Conservation (phyloP, 202 grass and related monocot genomes). For the Setaria italica region DNA sequence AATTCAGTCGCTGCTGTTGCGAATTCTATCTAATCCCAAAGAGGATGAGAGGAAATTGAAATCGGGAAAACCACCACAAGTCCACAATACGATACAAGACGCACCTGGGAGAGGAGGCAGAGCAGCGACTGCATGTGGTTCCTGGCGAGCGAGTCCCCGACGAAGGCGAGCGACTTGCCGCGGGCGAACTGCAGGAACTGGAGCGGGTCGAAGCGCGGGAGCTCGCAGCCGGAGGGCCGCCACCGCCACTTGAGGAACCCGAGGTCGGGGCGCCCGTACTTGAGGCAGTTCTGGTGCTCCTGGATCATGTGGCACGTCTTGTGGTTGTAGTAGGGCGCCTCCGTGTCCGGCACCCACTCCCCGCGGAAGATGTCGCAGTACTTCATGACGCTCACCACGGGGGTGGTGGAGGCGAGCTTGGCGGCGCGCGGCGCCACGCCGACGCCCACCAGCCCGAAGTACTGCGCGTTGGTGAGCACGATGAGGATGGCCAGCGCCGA, state of each 20-base stretch:
- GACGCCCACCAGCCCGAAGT: conserved; percentile 59
- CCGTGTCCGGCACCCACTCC: conserved; percentile 68
- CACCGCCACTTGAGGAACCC: conserved; percentile 80
- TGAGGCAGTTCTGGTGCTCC: conserved; percentile 97
- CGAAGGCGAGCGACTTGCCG: conserved; percentile 69
- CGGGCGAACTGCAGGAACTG: conserved; percentile 74
- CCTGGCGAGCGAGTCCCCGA: conserved; percentile 70
- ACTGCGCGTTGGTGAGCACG: conserved; percentile 65
- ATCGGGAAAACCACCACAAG: no score
- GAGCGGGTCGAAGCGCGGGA: conserved; percentile 67
- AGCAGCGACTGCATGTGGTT: conserved; percentile 89
- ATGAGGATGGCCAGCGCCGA: conserved; percentile 70
- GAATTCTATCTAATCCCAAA: no score
- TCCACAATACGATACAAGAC: not conserved
- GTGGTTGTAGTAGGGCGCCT: conserved; percentile 78
- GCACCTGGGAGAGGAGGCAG: conserved; percentile 70
- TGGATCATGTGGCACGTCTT: conserved; percentile 76
- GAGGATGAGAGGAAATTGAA: no score
- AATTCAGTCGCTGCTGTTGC: not conserved
- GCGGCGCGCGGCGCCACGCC: conserved; percentile 53
- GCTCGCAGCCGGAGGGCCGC: conserved; percentile 65
- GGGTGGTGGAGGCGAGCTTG: conserved; percentile 50
- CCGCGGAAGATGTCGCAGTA: conserved; percentile 83
- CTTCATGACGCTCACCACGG: conserved; percentile 69
- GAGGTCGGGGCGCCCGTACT: conserved; percentile 66